Base-by-base conservation (phyloP, 495 filamentous ascomycete genomes). In the Aspergillus funiculosus region DNA sequence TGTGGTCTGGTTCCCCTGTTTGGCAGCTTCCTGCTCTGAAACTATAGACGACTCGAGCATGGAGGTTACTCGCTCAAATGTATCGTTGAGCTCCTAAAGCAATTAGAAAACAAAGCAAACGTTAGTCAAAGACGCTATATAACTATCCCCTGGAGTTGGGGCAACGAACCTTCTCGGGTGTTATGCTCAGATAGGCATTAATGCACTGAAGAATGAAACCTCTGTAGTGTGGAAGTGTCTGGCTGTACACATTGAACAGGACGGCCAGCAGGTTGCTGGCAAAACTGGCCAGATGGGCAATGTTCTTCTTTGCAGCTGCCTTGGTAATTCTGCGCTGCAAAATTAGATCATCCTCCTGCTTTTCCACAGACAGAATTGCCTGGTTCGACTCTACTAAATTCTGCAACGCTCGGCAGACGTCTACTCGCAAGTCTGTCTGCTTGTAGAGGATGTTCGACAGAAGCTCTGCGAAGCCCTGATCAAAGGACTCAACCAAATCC, bases 221-320 rank as follows among this genome's bases (percentile, higher is more conserved):
- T 49, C 92, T 75, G 59, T 87, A 88, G 59, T 96, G 89, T 1
- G 94, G 92, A 15, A 97, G 72, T 1, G 94, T 97, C 59, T 94
- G 82, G 58, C 85, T 94, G 68, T 97, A 98, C 19, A 97, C 91
- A 59, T 98, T 98, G 74, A 97, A 97, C 29, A 98, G 73, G 2
- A 97, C 92, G 2, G 92, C 89, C 20, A 98, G 76, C 53, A 97
- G 60, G 50, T 98, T 96, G 38, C 85, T 81, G 6, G 91, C 77
- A 61, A 94, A 89, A 3, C 62, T 59, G 4, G 85, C 79, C 7
- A 98, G 73, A 61, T 94, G 83, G 17, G 77, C 71, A 28, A 97
- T 64, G 58, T 95, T 94, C 62, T 81, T 78, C 58, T 77, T 63
- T 0, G 92, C 92, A 25, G 78, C 72, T 24, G 63, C 76, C 68